Percentiles rank a stretch among this genome's conserved stretches.
phyloP scores from a whole-genome alignment of 495 filamentous ascomycete species.

The Pseudevernia furfuracea region DNA sequence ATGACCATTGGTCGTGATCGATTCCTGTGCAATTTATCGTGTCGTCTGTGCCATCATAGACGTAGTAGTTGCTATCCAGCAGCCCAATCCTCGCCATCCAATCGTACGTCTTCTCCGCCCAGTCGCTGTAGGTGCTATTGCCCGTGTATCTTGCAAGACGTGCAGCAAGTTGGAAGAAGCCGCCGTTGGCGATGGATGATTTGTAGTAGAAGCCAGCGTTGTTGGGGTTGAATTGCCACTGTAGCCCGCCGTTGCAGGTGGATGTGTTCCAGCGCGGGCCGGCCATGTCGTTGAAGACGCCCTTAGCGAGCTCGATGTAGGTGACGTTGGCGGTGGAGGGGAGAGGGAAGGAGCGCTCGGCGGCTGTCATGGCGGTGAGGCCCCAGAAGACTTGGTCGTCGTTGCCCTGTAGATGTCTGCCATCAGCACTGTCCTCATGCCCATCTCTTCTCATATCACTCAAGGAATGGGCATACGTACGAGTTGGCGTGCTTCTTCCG shows the following conservation, averaged over 20 bases:
- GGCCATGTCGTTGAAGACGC: conserved; percentile 58
- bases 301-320: conserved; percentile 54
- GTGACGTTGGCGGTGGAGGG: conserved; percentile 41
- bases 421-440: not conserved
- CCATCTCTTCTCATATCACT: not conserved
- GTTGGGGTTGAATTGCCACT: conserved; percentile 79
- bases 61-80: conserved; percentile 42
- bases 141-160: conserved; percentile 67
- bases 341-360: conserved; percentile 62
- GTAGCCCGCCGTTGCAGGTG: conserved; percentile 67
- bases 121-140: conserved; percentile 66
- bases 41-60: conserved; percentile 61
- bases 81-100: conserved; percentile 58
- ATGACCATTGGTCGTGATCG: conserved; percentile 64
- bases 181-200: conserved; percentile 71
- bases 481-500: conserved; percentile 38
- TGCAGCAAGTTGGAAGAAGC: conserved; percentile 69
- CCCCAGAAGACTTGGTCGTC: conserved; percentile 62
- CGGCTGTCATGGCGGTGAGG: conserved; percentile 62
- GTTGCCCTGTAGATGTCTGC: conserved; percentile 24
- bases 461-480: not conserved
- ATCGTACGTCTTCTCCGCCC: conserved; percentile 64
- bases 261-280: conserved; percentile 54
- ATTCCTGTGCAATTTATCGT: conserved; percentile 50
- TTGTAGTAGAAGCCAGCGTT: conserved; percentile 78